These are phyloP conservation scores for Incumbomyces delicatus DNA, from an alignment of 2,329 filamentous ascomycete species.

Conservation along the genomic window DNA sequence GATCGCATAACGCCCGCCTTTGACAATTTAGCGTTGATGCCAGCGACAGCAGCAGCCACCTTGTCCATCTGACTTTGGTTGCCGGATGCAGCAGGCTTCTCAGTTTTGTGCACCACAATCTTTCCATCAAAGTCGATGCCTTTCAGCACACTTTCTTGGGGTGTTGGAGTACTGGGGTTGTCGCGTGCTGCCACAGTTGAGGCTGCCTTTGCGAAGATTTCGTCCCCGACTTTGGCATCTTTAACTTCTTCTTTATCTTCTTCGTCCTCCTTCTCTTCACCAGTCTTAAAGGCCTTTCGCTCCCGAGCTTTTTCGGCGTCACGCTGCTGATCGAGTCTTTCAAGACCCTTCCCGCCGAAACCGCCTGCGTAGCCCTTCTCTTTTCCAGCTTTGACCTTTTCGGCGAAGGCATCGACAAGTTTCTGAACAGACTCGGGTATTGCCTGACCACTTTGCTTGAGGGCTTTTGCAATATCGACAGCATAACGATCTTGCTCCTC, in stretches of 20 bases:
- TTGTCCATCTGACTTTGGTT: conserved; percentile 65
- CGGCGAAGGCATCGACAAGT: conserved; percentile 59
- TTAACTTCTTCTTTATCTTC: conserved; percentile 54
- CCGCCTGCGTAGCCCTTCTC: conserved; percentile 75
- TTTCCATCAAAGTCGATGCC: conserved; percentile 55
- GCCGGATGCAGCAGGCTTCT: conserved; percentile 38
- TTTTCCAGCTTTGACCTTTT: conserved; percentile 87
- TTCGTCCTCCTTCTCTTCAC: conserved; percentile 71
- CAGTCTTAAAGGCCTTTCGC: conserved; percentile 80
- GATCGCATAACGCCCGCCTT: conserved; percentile 81
- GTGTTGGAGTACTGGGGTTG: conserved; percentile 33
- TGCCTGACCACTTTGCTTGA: conserved; percentile 81
- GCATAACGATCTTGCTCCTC: conserved; percentile 87
- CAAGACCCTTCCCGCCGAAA: conserved; percentile 90
- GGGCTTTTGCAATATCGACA: conserved; percentile 75
- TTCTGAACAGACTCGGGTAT: conserved; percentile 61
- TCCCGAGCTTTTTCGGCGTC: conserved; percentile 78
- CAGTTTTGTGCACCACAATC: conserved; percentile 64
- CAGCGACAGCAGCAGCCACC: conserved; percentile 80
- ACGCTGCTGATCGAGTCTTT: conserved; percentile 81
- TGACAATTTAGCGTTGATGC: conserved; percentile 82
- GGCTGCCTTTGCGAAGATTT: conserved; percentile 50
- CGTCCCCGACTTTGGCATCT: conserved; percentile 54
- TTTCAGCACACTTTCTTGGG: conserved; percentile 39
- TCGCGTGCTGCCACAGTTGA: conserved; percentile 55